These are phyloP conservation scores for Aspergillus sp. DNA, from an alignment of 2,329 filamentous ascomycete species.

Conservation along the genomic window DNA sequence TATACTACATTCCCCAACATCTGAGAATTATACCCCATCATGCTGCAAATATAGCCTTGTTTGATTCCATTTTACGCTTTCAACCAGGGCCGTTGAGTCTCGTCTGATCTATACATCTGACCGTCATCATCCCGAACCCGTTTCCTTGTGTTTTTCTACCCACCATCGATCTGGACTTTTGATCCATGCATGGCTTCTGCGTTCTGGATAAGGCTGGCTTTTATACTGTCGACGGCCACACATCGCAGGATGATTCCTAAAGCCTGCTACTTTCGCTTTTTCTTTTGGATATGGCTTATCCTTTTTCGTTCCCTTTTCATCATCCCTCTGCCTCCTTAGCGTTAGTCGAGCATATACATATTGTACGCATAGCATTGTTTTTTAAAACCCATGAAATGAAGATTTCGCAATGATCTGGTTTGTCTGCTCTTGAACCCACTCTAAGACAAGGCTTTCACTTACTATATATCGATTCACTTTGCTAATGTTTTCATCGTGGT, in stretches of 20 bases:
- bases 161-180: not conserved
- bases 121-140: not conserved
- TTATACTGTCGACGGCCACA: not conserved
- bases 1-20: not conserved
- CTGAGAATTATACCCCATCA: not conserved
- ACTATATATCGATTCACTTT: too few species aligned
- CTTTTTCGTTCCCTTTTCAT: not conserved
- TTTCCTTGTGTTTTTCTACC: not conserved
- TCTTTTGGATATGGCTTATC: not conserved
- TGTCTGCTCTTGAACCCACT: too few species aligned
- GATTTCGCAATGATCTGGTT: not conserved
- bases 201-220: not conserved
- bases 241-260: not conserved
- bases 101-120: not conserved
- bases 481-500: too few species aligned
- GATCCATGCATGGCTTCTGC: slow-evolving; percentile 1
- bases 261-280: not conserved
- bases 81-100: not conserved
- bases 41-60: not conserved
- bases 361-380: not conserved
- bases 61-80: not conserved
- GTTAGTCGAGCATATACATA: not conserved
- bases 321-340: not conserved
- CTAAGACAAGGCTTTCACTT: too few species aligned
- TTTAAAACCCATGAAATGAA: not conserved